Evolutionary conservation across 768 basidiomycete genomes (phyloP).

Genomic region (Suillus subaureus): DNA sequence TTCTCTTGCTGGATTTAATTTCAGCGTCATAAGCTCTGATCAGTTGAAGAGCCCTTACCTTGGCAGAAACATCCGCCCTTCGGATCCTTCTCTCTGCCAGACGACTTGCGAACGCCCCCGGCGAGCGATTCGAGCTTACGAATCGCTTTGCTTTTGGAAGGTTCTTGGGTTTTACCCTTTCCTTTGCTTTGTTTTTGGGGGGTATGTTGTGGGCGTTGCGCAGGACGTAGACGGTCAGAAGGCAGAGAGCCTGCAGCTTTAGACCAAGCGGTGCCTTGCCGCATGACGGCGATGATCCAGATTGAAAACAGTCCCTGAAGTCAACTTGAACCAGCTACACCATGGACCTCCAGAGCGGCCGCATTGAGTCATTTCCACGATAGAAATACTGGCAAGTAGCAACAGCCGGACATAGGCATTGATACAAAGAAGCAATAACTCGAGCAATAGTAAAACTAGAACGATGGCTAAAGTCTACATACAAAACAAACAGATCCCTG

Average conservation of each 20-base stretch:
- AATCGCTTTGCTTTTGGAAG: constrained; percentile 52
- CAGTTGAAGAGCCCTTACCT: constrained; percentile 38
- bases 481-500: constrained; percentile 16
- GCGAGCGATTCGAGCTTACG: constrained; percentile 49
- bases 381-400: neutral
- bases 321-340: neutral
- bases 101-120: constrained; percentile 37
- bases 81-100: constrained; percentile 49
- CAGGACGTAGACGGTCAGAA: constrained; percentile 52
- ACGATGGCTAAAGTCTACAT: constrained; percentile 7
- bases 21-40: neutral
- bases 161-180: constrained; percentile 38
- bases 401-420: neutral
- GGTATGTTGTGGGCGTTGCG: constrained; percentile 12
- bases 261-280: constrained; percentile 20
- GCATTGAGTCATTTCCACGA: neutral
- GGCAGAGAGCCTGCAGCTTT: constrained; percentile 45
- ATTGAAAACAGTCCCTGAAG: neutral
- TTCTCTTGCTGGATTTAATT: constrained; percentile 46
- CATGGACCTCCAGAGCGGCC: neutral
- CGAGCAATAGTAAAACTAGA: neutral
- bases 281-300: neutral
- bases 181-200: constrained; percentile 33
- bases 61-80: constrained; percentile 73
- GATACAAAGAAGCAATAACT: neutral